Conservation (phyloP, 2,329 filamentous ascomycete species). For the Hymenoscyphus scutula region DNA sequence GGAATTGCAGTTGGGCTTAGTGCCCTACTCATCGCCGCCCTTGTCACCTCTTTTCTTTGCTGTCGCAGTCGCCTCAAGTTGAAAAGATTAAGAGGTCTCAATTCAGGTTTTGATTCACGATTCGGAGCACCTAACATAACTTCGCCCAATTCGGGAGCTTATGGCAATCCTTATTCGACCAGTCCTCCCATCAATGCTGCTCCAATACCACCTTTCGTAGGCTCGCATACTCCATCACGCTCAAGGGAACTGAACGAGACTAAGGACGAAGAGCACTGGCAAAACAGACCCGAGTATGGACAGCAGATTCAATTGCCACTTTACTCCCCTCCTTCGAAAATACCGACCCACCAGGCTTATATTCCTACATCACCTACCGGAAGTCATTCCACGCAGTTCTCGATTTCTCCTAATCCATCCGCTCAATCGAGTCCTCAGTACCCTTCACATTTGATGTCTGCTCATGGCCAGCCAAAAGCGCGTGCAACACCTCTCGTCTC, state of each 20-base stretch:
- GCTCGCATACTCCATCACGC: not conserved
- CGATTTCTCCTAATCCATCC: slow-evolving; percentile 7
- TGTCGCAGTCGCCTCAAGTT: slow-evolving; percentile 19
- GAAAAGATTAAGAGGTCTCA: slow-evolving; percentile 16
- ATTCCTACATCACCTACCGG: slow-evolving; percentile 19
- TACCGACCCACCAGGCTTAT: slow-evolving; percentile 28
- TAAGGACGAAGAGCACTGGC: slow-evolving; percentile 8
- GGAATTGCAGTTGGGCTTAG: slow-evolving; percentile 28
- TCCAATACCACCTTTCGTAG: slow-evolving; percentile 1
- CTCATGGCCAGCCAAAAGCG: not conserved
- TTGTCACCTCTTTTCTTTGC: slow-evolving; percentile 23
- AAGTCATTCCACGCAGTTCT: slow-evolving; percentile 12
- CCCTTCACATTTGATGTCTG: not conserved
- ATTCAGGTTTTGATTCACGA: slow-evolving; percentile 28
- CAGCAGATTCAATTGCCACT: slow-evolving; percentile 9
- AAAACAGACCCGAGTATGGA: not conserved
- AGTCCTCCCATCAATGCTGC: slow-evolving; percentile 11
- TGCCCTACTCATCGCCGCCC: slow-evolving; percentile 17
- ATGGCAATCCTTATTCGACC: slow-evolving; percentile 18
- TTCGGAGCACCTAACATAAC: slow-evolving; percentile 32
- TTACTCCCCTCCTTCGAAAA: slow-evolving; percentile 5
- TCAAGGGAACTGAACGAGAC: not conserved
- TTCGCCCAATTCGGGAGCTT: slow-evolving; percentile 26
- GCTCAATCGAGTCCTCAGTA: slow-evolving; percentile 7
- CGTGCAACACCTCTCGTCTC: not conserved